phyloP scores from a whole-genome alignment of 2,329 filamentous ascomycete species.

The Colletotrichum kahawae region DNA sequence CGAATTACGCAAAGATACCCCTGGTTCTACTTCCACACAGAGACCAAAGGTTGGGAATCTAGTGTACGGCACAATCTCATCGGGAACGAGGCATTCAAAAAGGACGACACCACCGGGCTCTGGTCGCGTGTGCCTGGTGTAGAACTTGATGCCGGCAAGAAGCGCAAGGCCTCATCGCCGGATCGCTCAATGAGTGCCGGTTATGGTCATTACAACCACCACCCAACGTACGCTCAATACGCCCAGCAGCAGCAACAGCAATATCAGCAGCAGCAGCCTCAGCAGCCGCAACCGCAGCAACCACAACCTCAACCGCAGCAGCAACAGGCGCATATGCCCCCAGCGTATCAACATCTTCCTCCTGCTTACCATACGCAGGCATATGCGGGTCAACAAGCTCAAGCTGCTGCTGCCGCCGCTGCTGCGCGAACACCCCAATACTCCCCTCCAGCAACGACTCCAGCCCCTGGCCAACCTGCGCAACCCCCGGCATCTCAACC shows the following conservation, averaged over 20 bases:
- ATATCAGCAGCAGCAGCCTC: constrained; percentile 28
- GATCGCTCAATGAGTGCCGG: constrained; percentile 49
- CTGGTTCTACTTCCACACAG: constrained; percentile 64
- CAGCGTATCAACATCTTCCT: constrained; percentile 39
- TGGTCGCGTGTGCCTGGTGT: constrained; percentile 64
- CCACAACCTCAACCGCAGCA: constrained; percentile 1
- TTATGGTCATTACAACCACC: constrained; percentile 31
- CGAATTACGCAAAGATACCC: constrained; percentile 63
- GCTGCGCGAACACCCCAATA: constrained; percentile 18
- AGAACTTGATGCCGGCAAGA: constrained; percentile 65
- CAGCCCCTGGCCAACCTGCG: constrained; percentile 21
- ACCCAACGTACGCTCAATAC: constrained; percentile 31
- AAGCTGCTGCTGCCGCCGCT: not conserved
- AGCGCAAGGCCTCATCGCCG: constrained; percentile 60
- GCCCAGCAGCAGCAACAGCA: constrained; percentile 22
- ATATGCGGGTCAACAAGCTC: not conserved
- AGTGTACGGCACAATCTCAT: constrained; percentile 69
- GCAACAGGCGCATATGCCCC: constrained; percentile 36
- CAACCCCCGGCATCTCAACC: constrained; percentile 27
- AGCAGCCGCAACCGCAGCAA: constrained; percentile 25
- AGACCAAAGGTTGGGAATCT: constrained; percentile 70
- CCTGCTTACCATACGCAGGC: constrained; percentile 36
- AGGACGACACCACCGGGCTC: constrained; percentile 59
- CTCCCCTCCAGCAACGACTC: constrained; percentile 12
- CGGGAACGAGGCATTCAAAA: constrained; percentile 65